These are phyloP conservation scores for Venturia asperata DNA, from an alignment of 2,329 filamentous ascomycete species.

Conservation along the genomic window DNA sequence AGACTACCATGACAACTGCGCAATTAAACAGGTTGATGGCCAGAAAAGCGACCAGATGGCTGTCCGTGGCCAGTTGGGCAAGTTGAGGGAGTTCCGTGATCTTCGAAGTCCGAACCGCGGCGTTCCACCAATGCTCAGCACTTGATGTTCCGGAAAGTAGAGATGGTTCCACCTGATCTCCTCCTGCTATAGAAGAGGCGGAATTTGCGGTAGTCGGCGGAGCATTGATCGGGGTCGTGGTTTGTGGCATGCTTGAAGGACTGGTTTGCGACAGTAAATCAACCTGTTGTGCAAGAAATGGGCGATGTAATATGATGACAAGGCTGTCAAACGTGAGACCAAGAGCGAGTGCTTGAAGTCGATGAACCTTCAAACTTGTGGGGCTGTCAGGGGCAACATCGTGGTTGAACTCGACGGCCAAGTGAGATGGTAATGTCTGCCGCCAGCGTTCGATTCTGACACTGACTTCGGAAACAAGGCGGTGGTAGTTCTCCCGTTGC, in stretches of 20 bases:
- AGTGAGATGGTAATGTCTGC: slow-evolving; percentile 24
- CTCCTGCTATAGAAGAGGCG: not conserved
- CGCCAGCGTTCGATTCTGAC: slow-evolving; percentile 25
- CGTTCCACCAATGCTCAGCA: slow-evolving; percentile 32
- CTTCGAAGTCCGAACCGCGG: slow-evolving; percentile 35
- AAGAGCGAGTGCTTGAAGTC: slow-evolving; percentile 37
- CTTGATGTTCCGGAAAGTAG: slow-evolving; percentile 23
- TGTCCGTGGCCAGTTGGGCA: slow-evolving; percentile 35
- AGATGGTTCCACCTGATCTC: not conserved
- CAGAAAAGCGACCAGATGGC: slow-evolving; percentile 40
- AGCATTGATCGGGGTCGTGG: not conserved
- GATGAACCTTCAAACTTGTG: slow-evolving; percentile 22
- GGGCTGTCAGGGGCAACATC: slow-evolving; percentile 23
- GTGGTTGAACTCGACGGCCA: slow-evolving; percentile 23
- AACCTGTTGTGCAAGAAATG: slow-evolving; percentile 34
- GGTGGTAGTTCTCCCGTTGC: slow-evolving; percentile 21
- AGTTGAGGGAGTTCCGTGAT: slow-evolving; percentile 32
- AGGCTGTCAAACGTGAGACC: slow-evolving; percentile 40
- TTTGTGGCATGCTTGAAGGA: not conserved
- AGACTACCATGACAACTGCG: slow-evolving; percentile 38
- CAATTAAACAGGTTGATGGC: slow-evolving; percentile 42
- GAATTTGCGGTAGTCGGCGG: not conserved
- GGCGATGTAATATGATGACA: slow-evolving; percentile 39
- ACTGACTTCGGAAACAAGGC: slow-evolving; percentile 24
- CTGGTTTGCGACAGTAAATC: slow-evolving; percentile 25